These are phyloP conservation scores for Candida hungchunana DNA, from an alignment of 805 yeast species.

Conservation along the genomic window DNA sequence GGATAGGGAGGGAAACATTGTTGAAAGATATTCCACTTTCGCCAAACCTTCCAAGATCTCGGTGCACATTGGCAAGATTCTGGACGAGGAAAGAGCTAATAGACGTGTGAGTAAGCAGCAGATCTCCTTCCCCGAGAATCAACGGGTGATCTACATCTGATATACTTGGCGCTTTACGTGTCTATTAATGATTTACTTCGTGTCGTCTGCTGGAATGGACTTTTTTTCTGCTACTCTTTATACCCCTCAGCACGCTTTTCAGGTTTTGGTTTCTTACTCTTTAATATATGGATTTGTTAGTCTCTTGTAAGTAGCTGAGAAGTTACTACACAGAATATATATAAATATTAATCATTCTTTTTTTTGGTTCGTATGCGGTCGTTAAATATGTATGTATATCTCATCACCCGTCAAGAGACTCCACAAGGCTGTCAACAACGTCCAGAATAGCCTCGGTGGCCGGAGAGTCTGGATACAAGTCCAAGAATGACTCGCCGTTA, in stretches of 20 bases:
- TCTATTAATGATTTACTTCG: too few relatives aligned
- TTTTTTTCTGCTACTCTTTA: too few relatives aligned
- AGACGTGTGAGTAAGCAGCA: conserved; percentile 1
- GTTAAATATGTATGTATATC: not conserved
- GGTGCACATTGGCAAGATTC: conserved; percentile 27
- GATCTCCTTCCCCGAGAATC: conserved; percentile 7
- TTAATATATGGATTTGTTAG: not conserved
- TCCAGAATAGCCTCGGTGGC: conserved; percentile 82
- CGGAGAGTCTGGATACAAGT: conserved; percentile 84
- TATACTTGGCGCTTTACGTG: too few relatives aligned
- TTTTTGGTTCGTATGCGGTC: not conserved
- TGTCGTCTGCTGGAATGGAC: too few relatives aligned
- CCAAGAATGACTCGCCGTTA: conserved; percentile 77
- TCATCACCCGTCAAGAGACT: conserved; percentile 36
- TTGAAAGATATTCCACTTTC: conserved; percentile 49
- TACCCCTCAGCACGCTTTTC: too few relatives aligned
- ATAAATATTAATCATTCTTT: not conserved
- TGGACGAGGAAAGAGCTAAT: conserved; percentile 1
- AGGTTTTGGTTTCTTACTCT: not conserved
- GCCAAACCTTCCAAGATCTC: conserved; percentile 30
- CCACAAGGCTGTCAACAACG: conserved; percentile 72
- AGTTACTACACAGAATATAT: not conserved
- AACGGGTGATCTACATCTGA: conserved; percentile 11
- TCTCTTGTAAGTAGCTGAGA: too few relatives aligned
- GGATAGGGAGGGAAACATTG: conserved; percentile 51